Percentiles rank a stretch among this genome's conserved stretches.
Conservation (phyloP, 1,284 basidiomycete genomes). For the Leccinum fuscescens region DNA sequence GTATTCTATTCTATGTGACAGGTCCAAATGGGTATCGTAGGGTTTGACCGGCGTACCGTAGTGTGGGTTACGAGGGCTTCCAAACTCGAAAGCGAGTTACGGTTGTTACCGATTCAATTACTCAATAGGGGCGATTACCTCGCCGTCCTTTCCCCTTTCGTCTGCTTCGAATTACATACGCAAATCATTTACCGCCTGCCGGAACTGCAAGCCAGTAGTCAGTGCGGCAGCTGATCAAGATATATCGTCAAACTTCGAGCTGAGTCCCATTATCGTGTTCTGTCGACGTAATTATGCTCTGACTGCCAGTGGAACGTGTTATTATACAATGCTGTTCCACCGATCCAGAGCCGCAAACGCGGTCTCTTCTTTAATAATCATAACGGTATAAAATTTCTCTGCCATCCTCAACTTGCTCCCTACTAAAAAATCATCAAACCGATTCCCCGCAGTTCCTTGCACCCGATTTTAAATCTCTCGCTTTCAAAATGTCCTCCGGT, state of each 20-base stretch:
- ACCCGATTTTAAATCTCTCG: too few species aligned
- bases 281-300: not conserved
- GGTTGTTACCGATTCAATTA: not conserved
- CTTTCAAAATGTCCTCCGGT: too few species aligned
- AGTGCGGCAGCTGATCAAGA: not conserved
- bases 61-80: not conserved
- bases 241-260: not conserved
- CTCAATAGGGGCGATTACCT: not conserved
- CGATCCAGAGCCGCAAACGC: not conserved
- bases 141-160: not conserved
- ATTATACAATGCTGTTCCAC: not conserved
- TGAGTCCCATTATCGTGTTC: not conserved
- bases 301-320: not conserved
- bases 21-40: not conserved
- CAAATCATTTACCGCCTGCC: not conserved
- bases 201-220: not conserved
- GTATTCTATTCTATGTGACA: not conserved
- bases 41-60: not conserved
- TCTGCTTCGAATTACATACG: not conserved
- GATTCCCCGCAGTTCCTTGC: too few species aligned
- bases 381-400: too few species aligned
- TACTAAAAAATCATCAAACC: too few species aligned
- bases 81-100: not conserved
- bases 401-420: too few species aligned
- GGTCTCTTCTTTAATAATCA: too few species aligned